Base-by-base conservation (phyloP, 2,329 filamentous ascomycete genomes). In the Diaporthe helianthi region DNA sequence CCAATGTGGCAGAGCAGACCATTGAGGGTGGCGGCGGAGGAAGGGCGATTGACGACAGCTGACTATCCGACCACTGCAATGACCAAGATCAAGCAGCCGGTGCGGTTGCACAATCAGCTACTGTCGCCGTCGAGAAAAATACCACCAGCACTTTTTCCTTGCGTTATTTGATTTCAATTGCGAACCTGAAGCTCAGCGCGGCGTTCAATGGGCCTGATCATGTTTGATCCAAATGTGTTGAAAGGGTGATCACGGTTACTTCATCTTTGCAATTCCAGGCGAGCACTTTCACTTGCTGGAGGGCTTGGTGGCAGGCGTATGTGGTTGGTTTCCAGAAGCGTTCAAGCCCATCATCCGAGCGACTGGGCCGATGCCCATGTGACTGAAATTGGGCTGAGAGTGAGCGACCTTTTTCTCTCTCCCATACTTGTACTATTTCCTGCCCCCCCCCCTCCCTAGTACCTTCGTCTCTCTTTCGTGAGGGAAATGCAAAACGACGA, bases 171-270 rank as follows among this genome's bases (percentile, higher is more conserved):
- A 68, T 58, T 68, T 61, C 66, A 15, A 24, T 65, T 55, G 61
- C 69, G 44, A 53, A 64, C 44, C 58, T 69, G 53, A 47, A 66
- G 46, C 58, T 65, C 60, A 71, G 69, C 69, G 69, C 69, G 69
- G 69, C 69, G 69, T 69, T 71, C 60, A 71, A 54, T 33, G 66
- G 60, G 41, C 46, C 65, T 58, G 55, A 52, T 22, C 47, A 58
- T 36, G 65, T 67, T 55, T 67, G 65, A 67, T 67, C 31, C n/a
- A 67, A 47, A 29, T 24, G 44, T 36, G 58, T 49, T 63, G 58
- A 24, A 58, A 36, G 51, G 24, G 44, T 58, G 31, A 67, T 44
- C 36, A 53, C 65, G 22, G 65, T 22, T 15, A 49, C 44, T 49
- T 63, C 2, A 12, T n/a, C 17, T 36, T 36, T 63, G 29, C 24